Evolutionary conservation across 768 basidiomycete genomes (phyloP).

Genomic region (Auricularia sp.): DNA sequence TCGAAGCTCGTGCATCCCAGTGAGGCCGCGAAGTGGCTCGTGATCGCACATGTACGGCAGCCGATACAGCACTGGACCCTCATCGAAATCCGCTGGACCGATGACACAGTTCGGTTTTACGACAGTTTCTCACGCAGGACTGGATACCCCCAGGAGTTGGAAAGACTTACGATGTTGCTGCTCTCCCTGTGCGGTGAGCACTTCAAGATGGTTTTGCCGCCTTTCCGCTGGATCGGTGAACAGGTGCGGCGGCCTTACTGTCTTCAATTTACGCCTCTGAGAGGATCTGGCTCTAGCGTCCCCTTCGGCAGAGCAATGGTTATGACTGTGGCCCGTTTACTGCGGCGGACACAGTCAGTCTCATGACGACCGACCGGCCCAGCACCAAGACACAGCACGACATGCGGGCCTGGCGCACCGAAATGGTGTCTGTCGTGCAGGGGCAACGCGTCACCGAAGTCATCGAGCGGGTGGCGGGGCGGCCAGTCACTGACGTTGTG

Average conservation of each 20-base stretch:
- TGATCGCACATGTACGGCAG: background rate
- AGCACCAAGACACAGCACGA: too few relatives aligned
- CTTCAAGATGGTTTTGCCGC: background rate
- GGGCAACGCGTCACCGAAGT: too few relatives aligned
- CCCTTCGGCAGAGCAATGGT: background rate
- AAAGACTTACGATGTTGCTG: background rate
- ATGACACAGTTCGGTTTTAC: background rate
- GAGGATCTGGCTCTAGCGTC: too few relatives aligned
- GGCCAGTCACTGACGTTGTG: too few relatives aligned
- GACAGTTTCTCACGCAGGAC: background rate
- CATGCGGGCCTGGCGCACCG: too few relatives aligned
- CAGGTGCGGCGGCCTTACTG: too few relatives aligned
- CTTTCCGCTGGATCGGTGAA: background rate
- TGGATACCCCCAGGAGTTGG: background rate
- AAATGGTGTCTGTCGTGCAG: too few relatives aligned
- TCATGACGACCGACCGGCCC: background rate
- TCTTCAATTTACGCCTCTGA: too few relatives aligned
- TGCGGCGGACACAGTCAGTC: background rate
- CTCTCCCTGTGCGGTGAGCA: background rate
- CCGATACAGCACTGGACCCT: background rate
- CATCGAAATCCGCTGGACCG: background rate
- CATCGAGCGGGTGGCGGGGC: too few relatives aligned
- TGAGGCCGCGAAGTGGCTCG: background rate
- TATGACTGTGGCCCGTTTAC: background rate
- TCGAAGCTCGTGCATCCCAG: too few relatives aligned